Conservation (phyloP, 2,329 filamentous ascomycete genomes). For the Penicillium digitatum region DNA sequence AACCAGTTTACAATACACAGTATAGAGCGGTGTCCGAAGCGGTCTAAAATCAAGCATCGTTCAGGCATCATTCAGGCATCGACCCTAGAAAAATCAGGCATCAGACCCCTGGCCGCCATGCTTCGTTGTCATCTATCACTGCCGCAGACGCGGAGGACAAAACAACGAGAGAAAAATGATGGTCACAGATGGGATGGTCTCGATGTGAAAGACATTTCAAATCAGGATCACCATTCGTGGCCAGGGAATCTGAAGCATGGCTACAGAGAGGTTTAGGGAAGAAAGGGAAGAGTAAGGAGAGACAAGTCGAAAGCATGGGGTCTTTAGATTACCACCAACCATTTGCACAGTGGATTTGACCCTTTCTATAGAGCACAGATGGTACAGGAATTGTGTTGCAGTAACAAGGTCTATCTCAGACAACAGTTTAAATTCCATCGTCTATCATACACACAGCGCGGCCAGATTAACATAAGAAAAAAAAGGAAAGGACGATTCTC, state of each 20-base stretch:
- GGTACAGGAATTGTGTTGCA: slow-evolving; percentile 13
- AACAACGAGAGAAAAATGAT: background rate
- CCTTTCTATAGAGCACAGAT: background rate
- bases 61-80: too few species aligned
- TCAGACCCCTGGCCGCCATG: too few species aligned
- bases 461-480: slow-evolving; percentile 32
- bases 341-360: background rate
- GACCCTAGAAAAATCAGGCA: too few species aligned
- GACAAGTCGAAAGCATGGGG: background rate
- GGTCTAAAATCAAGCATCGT: too few species aligned
- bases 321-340: background rate
- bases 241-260: background rate
- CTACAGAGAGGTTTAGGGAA: background rate
- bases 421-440: slow-evolving; percentile 46
- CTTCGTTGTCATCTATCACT: background rate
- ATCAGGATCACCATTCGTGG: background rate
- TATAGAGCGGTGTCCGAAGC: too few species aligned
- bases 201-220: background rate
- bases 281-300: background rate
- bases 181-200: background rate
- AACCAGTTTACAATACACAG: too few species aligned
- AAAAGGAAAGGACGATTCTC: slow-evolving; percentile 29
- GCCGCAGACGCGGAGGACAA: background rate
- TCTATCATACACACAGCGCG: slow-evolving; percentile 46
- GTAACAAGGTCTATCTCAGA: slow-evolving; percentile 31